Evolutionary conservation across 202 grass and related monocot genomes (phyloP).

Genomic region (Panicum virgatum): DNA sequence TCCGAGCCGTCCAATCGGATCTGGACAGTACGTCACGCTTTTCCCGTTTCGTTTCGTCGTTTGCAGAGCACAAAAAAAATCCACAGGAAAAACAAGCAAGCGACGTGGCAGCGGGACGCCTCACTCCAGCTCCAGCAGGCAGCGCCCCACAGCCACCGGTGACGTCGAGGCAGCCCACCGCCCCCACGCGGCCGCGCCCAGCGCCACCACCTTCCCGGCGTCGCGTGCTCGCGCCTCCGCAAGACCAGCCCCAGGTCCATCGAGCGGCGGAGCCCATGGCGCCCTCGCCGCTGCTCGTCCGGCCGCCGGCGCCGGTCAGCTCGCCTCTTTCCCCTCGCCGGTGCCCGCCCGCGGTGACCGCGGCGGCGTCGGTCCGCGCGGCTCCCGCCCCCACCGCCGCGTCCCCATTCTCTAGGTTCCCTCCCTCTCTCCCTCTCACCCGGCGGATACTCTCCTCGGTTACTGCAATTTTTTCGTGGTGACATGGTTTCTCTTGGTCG

Average conservation of each 20-base stretch:
- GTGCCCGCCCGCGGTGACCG: neutral
- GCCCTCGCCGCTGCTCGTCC: constrained; percentile 45
- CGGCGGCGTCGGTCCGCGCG: neutral
- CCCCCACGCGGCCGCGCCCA: constrained; percentile 13
- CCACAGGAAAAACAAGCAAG: neutral
- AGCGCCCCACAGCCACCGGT: constrained; percentile 25
- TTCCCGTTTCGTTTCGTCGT: neutral
- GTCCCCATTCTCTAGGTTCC: constrained; percentile 32
- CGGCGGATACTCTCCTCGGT: too few species aligned
- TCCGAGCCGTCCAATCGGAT: neutral
- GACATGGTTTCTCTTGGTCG: constrained; percentile 23
- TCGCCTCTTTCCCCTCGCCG: constrained; percentile 9
- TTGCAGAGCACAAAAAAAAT: neutral
- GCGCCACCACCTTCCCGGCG: constrained; percentile 28
- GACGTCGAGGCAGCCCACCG: constrained; percentile 1
- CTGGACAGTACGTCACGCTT: neutral
- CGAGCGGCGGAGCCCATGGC: constrained; percentile 24
- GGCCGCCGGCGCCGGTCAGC: constrained; percentile 39
- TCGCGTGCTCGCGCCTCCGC: neutral
- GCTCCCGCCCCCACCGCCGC: neutral
- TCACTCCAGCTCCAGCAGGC: neutral
- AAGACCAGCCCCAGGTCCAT: neutral
- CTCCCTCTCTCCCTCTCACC: too few species aligned
- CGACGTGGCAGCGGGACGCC: constrained; percentile 23
- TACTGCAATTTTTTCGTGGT: constrained; percentile 16